Evolutionary conservation across 164 flowering plant species (phyloP), one percentile per base, ranked within the genome.

Genomic region (Saururus chinensis): DNA sequence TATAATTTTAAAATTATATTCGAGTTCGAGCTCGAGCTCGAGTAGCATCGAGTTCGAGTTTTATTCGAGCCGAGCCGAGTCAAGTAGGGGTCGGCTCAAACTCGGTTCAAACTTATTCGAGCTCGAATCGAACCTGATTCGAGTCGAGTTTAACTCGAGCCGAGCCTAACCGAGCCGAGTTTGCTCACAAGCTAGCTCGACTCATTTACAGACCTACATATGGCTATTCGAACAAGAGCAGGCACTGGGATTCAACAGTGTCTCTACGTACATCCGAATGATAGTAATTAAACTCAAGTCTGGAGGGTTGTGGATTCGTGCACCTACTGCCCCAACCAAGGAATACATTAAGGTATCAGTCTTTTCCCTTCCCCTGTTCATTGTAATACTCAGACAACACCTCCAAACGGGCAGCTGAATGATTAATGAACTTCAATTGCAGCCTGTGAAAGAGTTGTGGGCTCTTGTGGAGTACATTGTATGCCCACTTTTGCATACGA

Each of bases 401-500:
- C 54, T 24, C 37, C 6, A 30, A 30, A 30, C 37, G 2, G 37
- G 6, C 37, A 30, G 6, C 37, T 30, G 37, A 45, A 8, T 45
- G 14, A 12, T 45, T 45, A 45, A 45, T 45, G 14, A 45, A 12
- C 17, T 3, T 17, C 14, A 45, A 7, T 45, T 45, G 17, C 86
- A 90, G 97, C 95, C 90, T 60, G 71, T 93, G 74, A 90, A 88
- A 78, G 97, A 90, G 67, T 68, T 90, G 52, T 90, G 78, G 30
- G 87, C 91, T 66, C 96, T 97, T 8, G 96, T 90, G 8, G 96
- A 93, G 67, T 83, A 82, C 76, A 87, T 93, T 71, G 76, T 40
- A 74, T 90, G 53, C 99, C 99, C n/a, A 90, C 99, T 51, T 93
- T 93, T 80, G 99, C 99, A 21, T 93, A 93, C 58, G 96, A 90